These are phyloP conservation scores for Candida neerlandica DNA, from an alignment of 1,139 yeast genomes.

Conservation along the genomic window DNA sequence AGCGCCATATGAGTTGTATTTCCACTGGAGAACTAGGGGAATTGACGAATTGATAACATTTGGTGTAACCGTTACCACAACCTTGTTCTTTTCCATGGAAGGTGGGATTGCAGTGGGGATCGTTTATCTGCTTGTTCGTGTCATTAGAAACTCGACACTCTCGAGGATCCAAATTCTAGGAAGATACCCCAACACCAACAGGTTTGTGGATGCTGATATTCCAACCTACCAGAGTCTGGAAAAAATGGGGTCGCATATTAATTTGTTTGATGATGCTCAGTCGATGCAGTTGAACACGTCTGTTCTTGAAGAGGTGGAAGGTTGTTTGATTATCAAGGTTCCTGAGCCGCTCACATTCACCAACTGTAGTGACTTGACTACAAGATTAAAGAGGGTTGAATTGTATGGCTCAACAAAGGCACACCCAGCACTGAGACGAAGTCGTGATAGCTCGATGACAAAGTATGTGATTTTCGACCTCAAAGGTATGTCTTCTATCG, in stretches of 20 bases:
- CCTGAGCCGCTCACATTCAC: conserved; percentile 95
- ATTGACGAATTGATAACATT: conserved; percentile 78
- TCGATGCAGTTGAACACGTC: conserved; percentile 41
- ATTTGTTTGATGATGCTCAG: conserved; percentile 39
- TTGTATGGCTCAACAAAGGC: conserved; percentile 79
- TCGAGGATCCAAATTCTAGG: conserved; percentile 91
- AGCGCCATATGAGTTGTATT: conserved; percentile 76
- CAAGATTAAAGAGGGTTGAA: conserved; percentile 76
- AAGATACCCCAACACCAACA: conserved; percentile 74
- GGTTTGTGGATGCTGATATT: conserved; percentile 77
- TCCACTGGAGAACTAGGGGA: conserved; percentile 76
- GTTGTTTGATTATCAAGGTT: conserved; percentile 81
- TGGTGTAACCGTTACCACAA: conserved; percentile 67
- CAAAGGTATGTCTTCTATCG: conserved; percentile 84
- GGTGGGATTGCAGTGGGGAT: conserved; percentile 89
- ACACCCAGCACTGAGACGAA: conserved; percentile 78
- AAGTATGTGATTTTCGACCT: conserved; percentile 77
- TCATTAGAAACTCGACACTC: conserved; percentile 80
- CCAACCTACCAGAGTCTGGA: conserved; percentile 20
- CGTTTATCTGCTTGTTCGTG: conserved; percentile 74
- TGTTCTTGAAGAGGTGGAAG: conserved; percentile 73
- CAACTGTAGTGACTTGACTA: conserved; percentile 79
- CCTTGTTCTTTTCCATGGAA: conserved; percentile 83
- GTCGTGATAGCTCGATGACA: conserved; percentile 56
- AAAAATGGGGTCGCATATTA: conserved; percentile 16